Percentiles rank a stretch among this genome's conserved stretches.
phyloP scores from a whole-genome alignment of 495 filamentous ascomycete genomes.

The Hamigera avellanea region DNA sequence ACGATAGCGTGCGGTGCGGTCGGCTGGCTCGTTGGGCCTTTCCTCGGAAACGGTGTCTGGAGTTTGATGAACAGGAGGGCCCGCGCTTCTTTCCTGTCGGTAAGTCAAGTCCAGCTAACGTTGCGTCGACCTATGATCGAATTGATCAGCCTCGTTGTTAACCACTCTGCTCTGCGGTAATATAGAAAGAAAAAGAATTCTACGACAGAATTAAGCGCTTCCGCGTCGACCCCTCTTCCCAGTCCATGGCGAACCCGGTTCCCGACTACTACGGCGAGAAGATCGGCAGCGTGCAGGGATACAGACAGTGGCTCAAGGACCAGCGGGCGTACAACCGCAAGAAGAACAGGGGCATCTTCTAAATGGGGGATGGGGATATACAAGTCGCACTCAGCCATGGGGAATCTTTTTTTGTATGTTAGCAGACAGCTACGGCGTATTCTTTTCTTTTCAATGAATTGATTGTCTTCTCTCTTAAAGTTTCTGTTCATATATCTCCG shows the following conservation, averaged over 20 bases:
- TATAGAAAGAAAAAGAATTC: slow-evolving; percentile 85
- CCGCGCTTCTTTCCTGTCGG: slow-evolving; percentile 53
- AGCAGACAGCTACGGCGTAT: no score
- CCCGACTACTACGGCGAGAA: slow-evolving; percentile 76
- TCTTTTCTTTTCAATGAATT: slow-evolving; percentile 2
- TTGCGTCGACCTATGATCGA: background rate
- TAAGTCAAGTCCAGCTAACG: slow-evolving; percentile 23
- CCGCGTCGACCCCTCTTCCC: slow-evolving; percentile 72
- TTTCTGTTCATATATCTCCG: no score
- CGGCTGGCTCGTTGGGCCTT: slow-evolving; percentile 81
- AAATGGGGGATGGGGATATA: slow-evolving; percentile 3
- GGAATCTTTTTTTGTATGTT: slow-evolving; percentile 1
- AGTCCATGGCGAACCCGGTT: slow-evolving; percentile 58
- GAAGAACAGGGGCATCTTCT: slow-evolving; percentile 50
- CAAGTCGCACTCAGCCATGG: background rate
- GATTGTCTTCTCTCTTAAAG: no score
- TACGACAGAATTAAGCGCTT: slow-evolving; percentile 77
- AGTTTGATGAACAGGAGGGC: slow-evolving; percentile 53
- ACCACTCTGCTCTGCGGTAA: background rate
- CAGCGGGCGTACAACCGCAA: slow-evolving; percentile 95
- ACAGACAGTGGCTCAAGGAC: slow-evolving; percentile 92
- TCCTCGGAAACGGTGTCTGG: slow-evolving; percentile 66
- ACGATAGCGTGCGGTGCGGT: slow-evolving; percentile 58
- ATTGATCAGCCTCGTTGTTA: background rate
- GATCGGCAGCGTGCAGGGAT: slow-evolving; percentile 83